phyloP scores from a whole-genome alignment of 2,329 filamentous ascomycete species.

The Arachnopeziza araneosa region DNA sequence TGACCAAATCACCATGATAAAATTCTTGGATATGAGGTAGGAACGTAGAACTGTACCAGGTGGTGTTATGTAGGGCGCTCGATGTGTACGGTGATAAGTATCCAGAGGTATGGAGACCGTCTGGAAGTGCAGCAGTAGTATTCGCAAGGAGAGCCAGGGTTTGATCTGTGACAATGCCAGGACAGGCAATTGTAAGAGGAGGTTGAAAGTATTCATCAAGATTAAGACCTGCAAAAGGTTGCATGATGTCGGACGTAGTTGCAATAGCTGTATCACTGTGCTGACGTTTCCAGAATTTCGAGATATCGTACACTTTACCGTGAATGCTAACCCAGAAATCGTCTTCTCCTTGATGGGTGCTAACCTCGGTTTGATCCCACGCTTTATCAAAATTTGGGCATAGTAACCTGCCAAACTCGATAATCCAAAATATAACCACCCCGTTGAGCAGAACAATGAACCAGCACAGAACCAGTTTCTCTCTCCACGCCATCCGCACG shows the following conservation, averaged over 20 bases:
- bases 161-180: conserved; percentile 59
- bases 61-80: conserved; percentile 52
- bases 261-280: conserved; percentile 71
- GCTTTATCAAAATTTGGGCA: conserved; percentile 91
- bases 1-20: conserved; percentile 83
- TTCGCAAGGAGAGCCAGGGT: conserved; percentile 57
- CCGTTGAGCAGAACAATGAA: conserved; percentile 79
- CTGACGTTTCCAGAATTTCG: conserved; percentile 77
- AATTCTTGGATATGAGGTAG: conserved; percentile 75
- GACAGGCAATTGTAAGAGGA: conserved; percentile 70
- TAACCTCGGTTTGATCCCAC: conserved; percentile 69
- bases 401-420: conserved; percentile 75
- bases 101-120: conserved; percentile 68
- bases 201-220: conserved; percentile 82
- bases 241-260: conserved; percentile 61
- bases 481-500: conserved; percentile 94
- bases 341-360: conserved; percentile 60
- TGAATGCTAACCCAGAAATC: conserved; percentile 86
- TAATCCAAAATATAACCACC: conserved; percentile 84
- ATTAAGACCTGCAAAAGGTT: conserved; percentile 69
- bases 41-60: conserved; percentile 77
- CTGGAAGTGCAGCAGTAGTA: conserved; percentile 45
- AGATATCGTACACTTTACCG: conserved; percentile 87
- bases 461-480: conserved; percentile 80
- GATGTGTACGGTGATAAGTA: conserved; percentile 47